Percentiles rank a stretch among this genome's conserved stretches.
Conservation (phyloP, 1,284 basidiomycete genomes). For the Earliella scabrosa region DNA sequence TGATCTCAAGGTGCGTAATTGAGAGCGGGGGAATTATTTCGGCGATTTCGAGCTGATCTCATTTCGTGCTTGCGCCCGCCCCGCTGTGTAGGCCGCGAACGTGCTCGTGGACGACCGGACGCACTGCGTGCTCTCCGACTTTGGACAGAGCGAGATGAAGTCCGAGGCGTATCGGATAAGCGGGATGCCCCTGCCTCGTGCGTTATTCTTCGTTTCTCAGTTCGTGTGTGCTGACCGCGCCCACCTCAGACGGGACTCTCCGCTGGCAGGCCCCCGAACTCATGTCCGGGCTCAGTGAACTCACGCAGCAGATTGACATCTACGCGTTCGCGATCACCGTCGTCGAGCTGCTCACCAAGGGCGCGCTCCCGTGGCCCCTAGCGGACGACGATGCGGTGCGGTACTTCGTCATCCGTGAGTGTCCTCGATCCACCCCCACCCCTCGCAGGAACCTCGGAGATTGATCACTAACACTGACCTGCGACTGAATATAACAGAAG, state of each 20-base stretch:
- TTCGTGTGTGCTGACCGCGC: constrained; percentile 3
- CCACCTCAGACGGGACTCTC: constrained; percentile 54
- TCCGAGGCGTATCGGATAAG: constrained; percentile 66
- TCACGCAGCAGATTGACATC: constrained; percentile 67
- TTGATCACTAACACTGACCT: neutral
- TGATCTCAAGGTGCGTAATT: constrained; percentile 69
- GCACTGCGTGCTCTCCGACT: too few relatives aligned
- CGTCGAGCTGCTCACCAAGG: constrained; percentile 70
- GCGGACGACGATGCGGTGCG: constrained; percentile 58
- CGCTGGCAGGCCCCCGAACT: constrained; percentile 80
- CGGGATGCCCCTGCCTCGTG: constrained; percentile 57
- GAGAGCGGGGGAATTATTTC: too few relatives aligned
- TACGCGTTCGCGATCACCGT: constrained; percentile 78
- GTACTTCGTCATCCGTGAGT: neutral
- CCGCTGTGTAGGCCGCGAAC: constrained; percentile 60
- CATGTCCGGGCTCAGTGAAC: constrained; percentile 50
- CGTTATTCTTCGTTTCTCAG: constrained; percentile 30
- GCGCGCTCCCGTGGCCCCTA: constrained; percentile 63
- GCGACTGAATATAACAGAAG: constrained; percentile 48
- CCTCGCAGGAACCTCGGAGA: neutral
- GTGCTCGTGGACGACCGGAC: too few relatives aligned
- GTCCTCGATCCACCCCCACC: constrained; percentile 29
- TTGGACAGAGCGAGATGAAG: constrained; percentile 81
- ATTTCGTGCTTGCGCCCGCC: neutral
- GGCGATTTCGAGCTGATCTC: too few relatives aligned